phyloP scores from a whole-genome alignment of 768 basidiomycete genomes.

The Boletus vinaceobasis region DNA sequence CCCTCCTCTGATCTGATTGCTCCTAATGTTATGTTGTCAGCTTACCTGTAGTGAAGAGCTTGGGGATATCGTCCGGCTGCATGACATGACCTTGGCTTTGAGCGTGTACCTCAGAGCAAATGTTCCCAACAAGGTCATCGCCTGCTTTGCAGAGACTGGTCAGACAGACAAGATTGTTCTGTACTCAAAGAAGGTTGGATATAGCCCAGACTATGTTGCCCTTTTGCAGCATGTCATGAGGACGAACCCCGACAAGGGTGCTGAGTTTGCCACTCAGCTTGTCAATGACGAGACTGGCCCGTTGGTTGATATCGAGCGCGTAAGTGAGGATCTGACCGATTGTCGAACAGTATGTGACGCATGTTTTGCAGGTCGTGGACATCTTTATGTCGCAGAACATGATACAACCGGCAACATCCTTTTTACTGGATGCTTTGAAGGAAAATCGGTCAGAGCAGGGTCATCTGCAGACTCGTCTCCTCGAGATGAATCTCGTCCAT shows the following conservation, averaged over 20 bases:
- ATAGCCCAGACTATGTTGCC: constrained; percentile 87
- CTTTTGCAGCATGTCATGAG: constrained; percentile 96
- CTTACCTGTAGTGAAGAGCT: constrained; percentile 98
- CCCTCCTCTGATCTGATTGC: constrained; percentile 1
- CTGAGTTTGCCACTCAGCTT: constrained; percentile 94
- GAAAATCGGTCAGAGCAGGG: constrained; percentile 98
- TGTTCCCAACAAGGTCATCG: constrained; percentile 97
- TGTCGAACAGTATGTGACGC: not conserved
- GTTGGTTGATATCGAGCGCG: constrained; percentile 89
- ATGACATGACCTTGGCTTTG: constrained; percentile 96
- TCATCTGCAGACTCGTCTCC: constrained; percentile 89
- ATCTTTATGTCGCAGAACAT: constrained; percentile 99
- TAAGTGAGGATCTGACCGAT: constrained; percentile 31
- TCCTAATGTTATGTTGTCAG: constrained; percentile 38
- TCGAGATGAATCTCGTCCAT: constrained; percentile 97
- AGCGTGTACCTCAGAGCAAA: constrained; percentile 98
- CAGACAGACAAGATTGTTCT: constrained; percentile 98
- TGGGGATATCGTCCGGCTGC: constrained; percentile 90
- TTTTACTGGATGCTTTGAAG: constrained; percentile 95
- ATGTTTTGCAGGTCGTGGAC: constrained; percentile 73
- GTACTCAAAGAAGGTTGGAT: constrained; percentile 96
- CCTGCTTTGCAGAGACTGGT: constrained; percentile 98
- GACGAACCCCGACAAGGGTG: constrained; percentile 94
- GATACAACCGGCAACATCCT: constrained; percentile 98
- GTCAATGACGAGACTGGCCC: constrained; percentile 93